These are phyloP conservation scores for Arabidopsis suecica DNA, from an alignment of 345 rosid species.

Conservation along the genomic window DNA sequence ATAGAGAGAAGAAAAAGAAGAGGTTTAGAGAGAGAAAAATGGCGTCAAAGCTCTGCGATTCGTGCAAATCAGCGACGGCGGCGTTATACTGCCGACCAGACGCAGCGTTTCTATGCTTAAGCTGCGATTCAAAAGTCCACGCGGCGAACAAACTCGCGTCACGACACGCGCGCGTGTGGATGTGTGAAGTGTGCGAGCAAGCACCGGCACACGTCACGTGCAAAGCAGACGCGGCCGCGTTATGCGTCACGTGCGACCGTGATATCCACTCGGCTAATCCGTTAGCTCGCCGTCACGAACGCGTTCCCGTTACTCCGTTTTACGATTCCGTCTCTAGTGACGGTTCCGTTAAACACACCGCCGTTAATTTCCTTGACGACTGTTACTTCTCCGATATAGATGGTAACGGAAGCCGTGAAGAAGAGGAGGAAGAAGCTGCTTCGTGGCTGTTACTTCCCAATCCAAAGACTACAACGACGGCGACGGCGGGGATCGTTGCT, in stretches of 20 bases:
- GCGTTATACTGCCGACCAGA: conserved; percentile 86
- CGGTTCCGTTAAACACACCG: conserved; percentile 46
- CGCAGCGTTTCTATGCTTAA: conserved; percentile 86
- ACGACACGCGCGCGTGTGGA: conserved; percentile 90
- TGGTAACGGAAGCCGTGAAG: conserved; percentile 54
- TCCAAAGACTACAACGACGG: conserved; percentile 49
- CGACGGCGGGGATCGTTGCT: not conserved
- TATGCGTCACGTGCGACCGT: conserved; percentile 91
- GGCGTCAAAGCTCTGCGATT: conserved; percentile 93
- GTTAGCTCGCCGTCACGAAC: conserved; percentile 89
- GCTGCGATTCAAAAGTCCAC: conserved; percentile 85
- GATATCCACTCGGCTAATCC: conserved; percentile 99
- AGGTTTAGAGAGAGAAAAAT: conserved; percentile 31
- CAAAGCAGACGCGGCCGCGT: conserved; percentile 99
- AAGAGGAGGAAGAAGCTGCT: conserved; percentile 93
- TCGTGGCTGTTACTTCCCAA: conserved; percentile 85
- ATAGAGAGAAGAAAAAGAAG: not conserved
- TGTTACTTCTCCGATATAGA: conserved; percentile 58
- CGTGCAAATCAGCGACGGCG: conserved; percentile 93
- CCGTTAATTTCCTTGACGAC: conserved; percentile 61
- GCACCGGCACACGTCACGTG: conserved; percentile 97
- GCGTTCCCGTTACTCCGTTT: conserved; percentile 79
- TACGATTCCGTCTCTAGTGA: conserved; percentile 59
- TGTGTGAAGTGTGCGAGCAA: conserved; percentile 99
- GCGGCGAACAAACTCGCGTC: conserved; percentile 96